Conservation (phyloP, 768 basidiomycete species). For the Lentinus tigrinus region DNA sequence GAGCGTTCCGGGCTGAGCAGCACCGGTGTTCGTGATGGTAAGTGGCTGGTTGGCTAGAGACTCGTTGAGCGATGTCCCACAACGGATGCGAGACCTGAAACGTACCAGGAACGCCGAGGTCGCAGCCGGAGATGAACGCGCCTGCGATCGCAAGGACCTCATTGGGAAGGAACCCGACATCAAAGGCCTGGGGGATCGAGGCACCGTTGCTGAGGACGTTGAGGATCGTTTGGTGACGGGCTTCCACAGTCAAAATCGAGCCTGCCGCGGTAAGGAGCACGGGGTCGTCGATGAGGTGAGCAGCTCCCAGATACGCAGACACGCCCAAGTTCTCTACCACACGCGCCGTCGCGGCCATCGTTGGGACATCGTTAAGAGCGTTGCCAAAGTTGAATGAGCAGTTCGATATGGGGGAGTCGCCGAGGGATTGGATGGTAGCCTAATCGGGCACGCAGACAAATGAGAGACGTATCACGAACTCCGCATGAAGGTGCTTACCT, state of each 20-base stretch:
- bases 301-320: constrained; percentile 73
- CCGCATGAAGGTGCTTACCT: constrained; percentile 34
- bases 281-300: constrained; percentile 60
- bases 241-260: constrained; percentile 76
- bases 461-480: not conserved
- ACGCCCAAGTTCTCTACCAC: constrained; percentile 78
- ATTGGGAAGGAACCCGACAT: constrained; percentile 64
- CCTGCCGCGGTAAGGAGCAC: constrained; percentile 62
- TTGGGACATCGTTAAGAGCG: constrained; percentile 61
- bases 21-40: constrained; percentile 61
- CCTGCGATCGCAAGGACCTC: constrained; percentile 73
- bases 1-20: constrained; percentile 53
- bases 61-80: not conserved
- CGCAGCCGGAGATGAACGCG: constrained; percentile 68
- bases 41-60: constrained; percentile 57
- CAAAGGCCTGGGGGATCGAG: constrained; percentile 68
- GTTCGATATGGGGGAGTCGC: constrained; percentile 47
- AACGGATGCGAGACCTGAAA: not conserved
- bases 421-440: constrained; percentile 52
- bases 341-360: constrained; percentile 71
- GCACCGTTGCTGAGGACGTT: constrained; percentile 65
- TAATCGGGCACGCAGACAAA: constrained; percentile 17
- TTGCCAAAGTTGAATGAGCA: constrained; percentile 71
- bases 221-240: constrained; percentile 78
- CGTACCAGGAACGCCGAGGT: constrained; percentile 55